These are phyloP conservation scores for Rubia tinctorum DNA, from an alignment of 305 asterid genomes.

Conservation along the genomic window DNA sequence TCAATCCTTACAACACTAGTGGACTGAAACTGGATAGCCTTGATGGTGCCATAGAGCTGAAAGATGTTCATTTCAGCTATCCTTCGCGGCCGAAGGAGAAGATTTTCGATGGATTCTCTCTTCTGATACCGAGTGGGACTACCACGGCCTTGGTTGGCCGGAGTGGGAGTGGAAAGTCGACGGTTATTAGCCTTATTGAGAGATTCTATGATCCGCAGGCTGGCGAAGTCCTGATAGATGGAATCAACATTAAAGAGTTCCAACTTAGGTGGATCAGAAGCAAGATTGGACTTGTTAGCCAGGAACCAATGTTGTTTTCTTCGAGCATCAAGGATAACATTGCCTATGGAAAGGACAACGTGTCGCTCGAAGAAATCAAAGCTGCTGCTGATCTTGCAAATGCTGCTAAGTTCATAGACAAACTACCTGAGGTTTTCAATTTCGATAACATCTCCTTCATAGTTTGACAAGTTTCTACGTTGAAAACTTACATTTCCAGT, in stretches of 20 bases:
- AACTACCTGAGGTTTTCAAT: conserved; percentile 48
- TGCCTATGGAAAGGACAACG: conserved; percentile 56
- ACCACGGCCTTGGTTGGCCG: conserved; percentile 65
- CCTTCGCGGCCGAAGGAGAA: conserved; percentile 54
- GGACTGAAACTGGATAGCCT: conserved; percentile 39
- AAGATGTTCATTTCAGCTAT: conserved; percentile 53
- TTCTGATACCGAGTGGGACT: conserved; percentile 42
- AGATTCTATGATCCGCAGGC: conserved; percentile 72
- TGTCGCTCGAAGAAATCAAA: conserved; percentile 45
- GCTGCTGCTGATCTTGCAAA: conserved; percentile 51
- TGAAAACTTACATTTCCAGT: not conserved
- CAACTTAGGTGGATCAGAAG: conserved; percentile 63
- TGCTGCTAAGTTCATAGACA: conserved; percentile 56
- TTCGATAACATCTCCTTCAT: not conserved
- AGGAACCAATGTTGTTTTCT: conserved; percentile 61
- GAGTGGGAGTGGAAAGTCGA: conserved; percentile 79
- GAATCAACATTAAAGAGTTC: conserved; percentile 58
- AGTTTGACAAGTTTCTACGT: not conserved
- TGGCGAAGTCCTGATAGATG: conserved; percentile 63
- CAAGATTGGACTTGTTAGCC: conserved; percentile 67
- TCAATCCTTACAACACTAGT: conserved; percentile 43
- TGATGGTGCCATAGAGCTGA: conserved; percentile 46
- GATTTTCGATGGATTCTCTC: conserved; percentile 42
- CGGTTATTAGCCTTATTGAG: conserved; percentile 50
- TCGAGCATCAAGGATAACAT: conserved; percentile 56